Evolutionary conservation across 2,329 filamentous ascomycete genomes (phyloP).

Genomic region (Furcasterigmium sp.): DNA sequence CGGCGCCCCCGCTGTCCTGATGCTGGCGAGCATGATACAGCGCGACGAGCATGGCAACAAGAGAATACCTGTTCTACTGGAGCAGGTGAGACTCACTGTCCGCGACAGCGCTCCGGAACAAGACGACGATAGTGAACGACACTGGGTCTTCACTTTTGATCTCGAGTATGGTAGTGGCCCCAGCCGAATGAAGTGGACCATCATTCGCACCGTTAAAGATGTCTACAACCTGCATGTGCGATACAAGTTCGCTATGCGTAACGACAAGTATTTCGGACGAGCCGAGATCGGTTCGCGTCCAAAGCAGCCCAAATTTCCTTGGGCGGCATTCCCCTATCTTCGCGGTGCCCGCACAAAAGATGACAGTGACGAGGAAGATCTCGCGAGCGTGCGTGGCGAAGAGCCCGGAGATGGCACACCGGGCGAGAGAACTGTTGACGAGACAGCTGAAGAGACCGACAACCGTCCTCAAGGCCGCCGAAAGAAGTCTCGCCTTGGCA

Average conservation of each 20-base stretch:
- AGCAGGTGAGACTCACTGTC: slow-evolving; percentile 87
- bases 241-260: slow-evolving; percentile 82
- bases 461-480: slow-evolving; percentile 25
- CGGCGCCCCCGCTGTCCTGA: slow-evolving; percentile 86
- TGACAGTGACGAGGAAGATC: slow-evolving; percentile 72
- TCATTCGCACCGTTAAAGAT: slow-evolving; percentile 80
- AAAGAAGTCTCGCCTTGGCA: slow-evolving; percentile 47
- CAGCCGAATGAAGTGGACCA: slow-evolving; percentile 94
- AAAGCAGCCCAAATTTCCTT: slow-evolving; percentile 85
- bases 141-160: slow-evolving; percentile 85
- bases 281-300: slow-evolving; percentile 61
- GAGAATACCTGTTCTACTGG: slow-evolving; percentile 87
- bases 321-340: slow-evolving; percentile 83
- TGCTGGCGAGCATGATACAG: slow-evolving; percentile 96
- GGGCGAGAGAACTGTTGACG: slow-evolving; percentile 29
- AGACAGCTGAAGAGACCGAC: slow-evolving; percentile 26
- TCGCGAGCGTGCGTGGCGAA: slow-evolving; percentile 28
- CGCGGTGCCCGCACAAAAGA: slow-evolving; percentile 74
- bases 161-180: slow-evolving; percentile 94
- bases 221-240: slow-evolving; percentile 90
- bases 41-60: slow-evolving; percentile 94
- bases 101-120: slow-evolving; percentile 71
- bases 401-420: slow-evolving; percentile 36
- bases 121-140: slow-evolving; percentile 58
- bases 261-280: slow-evolving; percentile 72